Percentiles rank a stretch among this genome's conserved stretches.
phyloP scores from a whole-genome alignment of 768 basidiomycete species.

The Auriscalpium microsporum region DNA sequence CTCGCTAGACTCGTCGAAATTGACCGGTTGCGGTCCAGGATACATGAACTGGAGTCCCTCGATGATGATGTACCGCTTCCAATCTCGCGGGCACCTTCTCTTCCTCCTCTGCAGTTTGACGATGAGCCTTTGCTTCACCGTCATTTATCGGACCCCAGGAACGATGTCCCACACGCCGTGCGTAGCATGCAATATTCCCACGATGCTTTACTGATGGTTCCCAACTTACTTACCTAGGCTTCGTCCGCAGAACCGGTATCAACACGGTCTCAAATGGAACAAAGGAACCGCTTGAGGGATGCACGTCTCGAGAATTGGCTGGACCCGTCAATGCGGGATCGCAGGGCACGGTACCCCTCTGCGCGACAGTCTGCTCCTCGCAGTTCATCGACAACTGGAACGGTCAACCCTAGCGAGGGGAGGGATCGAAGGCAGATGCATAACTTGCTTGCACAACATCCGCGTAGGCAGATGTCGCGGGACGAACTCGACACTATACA shows the following conservation, averaged over 20 bases:
- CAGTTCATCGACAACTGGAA: neutral
- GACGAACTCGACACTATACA: too few species aligned
- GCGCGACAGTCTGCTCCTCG: neutral
- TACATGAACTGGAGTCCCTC: constrained; percentile 5
- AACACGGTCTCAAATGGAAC: too few species aligned
- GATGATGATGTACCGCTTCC: neutral
- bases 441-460: neutral
- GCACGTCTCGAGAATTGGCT: too few species aligned
- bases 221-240: too few species aligned
- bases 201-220: too few species aligned
- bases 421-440: neutral
- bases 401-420: neutral
- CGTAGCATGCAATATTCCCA: too few species aligned
- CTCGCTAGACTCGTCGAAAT: constrained; percentile 13
- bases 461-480: too few species aligned
- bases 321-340: too few species aligned
- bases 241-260: too few species aligned
- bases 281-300: too few species aligned
- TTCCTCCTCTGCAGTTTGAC: constrained; percentile 13
- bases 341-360: too few species aligned
- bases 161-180: too few species aligned
- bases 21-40: constrained; percentile 11
- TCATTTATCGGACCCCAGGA: neutral
- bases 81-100: constrained; percentile 10
- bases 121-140: constrained; percentile 1